Evolutionary conservation across 345 rosid genomes (phyloP).

Genomic region (Arabis alpina): DNA sequence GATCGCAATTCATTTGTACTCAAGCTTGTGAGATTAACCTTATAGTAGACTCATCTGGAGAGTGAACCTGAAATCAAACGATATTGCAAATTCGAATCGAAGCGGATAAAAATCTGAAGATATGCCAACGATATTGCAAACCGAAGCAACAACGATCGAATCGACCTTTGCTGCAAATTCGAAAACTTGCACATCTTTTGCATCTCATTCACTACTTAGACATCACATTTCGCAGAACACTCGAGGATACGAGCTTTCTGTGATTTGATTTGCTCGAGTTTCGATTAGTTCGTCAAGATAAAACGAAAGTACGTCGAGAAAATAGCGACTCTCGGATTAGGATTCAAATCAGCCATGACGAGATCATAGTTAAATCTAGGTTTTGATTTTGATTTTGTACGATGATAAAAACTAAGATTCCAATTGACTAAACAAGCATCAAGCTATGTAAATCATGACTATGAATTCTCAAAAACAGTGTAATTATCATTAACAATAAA

Average conservation of each 20-base stretch:
- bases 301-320: background rate
- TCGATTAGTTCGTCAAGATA: conserved; percentile 3
- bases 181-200: conserved; percentile 5
- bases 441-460: conserved; percentile 10
- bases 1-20: conserved; percentile 23
- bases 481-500: conserved; percentile 8
- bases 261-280: conserved; percentile 15
- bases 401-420: conserved; percentile 17
- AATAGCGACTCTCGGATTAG: background rate
- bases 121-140: background rate
- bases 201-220: conserved; percentile 7
- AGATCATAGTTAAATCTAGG: conserved; percentile 27
- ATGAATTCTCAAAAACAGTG: conserved; percentile 14
- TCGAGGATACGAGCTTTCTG: background rate
- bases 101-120: conserved; percentile 2
- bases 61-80: conserved; percentile 20
- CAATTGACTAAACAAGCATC: conserved; percentile 14
- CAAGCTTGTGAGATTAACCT: background rate
- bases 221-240: conserved; percentile 2
- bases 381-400: conserved; percentile 12
- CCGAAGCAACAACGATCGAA: background rate
- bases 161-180: conserved; percentile 16
- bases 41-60: background rate
- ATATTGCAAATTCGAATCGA: too few species aligned
- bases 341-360: conserved; percentile 10